A percentile compares a stretch with the other conserved stretches of the same genome.
These are phyloP conservation scores for Pleoardoris graminearum DNA, from an alignment of 2,329 filamentous ascomycete species.

Conservation along the genomic window DNA sequence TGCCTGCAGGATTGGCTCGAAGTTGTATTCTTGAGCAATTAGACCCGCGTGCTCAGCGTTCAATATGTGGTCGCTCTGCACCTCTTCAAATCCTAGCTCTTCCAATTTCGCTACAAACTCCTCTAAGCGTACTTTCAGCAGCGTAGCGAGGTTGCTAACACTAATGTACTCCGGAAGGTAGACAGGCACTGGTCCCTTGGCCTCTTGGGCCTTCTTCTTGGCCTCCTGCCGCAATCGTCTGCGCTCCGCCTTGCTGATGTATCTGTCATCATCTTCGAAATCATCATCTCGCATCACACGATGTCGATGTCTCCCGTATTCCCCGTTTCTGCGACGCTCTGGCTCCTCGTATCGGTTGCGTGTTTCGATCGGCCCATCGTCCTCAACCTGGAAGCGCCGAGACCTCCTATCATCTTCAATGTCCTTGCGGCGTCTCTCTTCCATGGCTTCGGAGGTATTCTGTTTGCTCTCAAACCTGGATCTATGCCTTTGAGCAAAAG, in stretches of 20 bases:
- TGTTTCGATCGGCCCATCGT: slow-evolving; percentile 19
- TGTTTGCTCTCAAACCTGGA: slow-evolving; percentile 19
- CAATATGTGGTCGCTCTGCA: slow-evolving; percentile 80
- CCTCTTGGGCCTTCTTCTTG: slow-evolving; percentile 38
- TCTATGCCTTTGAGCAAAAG: slow-evolving; percentile 27
- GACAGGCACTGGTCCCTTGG: slow-evolving; percentile 54
- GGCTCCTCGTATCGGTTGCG: slow-evolving; percentile 39
- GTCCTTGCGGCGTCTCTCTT: slow-evolving; percentile 23
- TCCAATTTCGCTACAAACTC: slow-evolving; percentile 75
- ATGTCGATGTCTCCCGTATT: slow-evolving; percentile 15
- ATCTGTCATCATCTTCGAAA: slow-evolving; percentile 22
- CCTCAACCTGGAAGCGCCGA: slow-evolving; percentile 29
- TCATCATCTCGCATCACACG: slow-evolving; percentile 31
- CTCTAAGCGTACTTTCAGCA: slow-evolving; percentile 70
- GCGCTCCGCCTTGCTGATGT: slow-evolving; percentile 31
- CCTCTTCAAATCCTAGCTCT: slow-evolving; percentile 89
- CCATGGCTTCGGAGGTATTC: slow-evolving; percentile 13
- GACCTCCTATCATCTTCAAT: slow-evolving; percentile 28
- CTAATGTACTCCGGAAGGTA: slow-evolving; percentile 89
- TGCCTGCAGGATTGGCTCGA: slow-evolving; percentile 75
- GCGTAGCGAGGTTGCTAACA: slow-evolving; percentile 77
- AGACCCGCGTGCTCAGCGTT: slow-evolving; percentile 88
- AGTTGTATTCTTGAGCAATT: slow-evolving; percentile 90
- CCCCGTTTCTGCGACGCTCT: slow-evolving; percentile 26
- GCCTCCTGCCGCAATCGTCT: slow-evolving; percentile 40